Percentiles rank a stretch among this genome's conserved stretches.
Conservation (phyloP, 164 flowering plant species). For the Liriodendron chinense region DNA sequence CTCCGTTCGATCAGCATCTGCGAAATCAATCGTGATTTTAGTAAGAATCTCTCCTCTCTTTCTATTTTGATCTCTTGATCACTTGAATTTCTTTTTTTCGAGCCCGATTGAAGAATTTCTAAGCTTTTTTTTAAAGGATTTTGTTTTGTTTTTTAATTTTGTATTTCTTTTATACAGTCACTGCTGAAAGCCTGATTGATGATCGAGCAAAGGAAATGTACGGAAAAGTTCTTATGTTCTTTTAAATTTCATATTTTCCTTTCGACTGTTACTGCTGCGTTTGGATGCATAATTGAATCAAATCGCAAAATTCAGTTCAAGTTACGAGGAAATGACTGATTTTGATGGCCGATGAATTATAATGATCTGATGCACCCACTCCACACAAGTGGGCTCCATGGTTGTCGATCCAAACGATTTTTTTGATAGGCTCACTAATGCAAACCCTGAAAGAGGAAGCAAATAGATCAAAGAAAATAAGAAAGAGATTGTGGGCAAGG, state of each 20-base stretch:
- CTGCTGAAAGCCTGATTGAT: constrained; percentile 54
- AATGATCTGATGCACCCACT: neutral
- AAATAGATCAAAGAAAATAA: no score
- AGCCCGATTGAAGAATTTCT: neutral
- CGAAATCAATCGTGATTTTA: constrained; percentile 82
- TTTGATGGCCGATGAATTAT: neutral
- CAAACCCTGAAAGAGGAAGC: no score
- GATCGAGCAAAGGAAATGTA: constrained; percentile 68
- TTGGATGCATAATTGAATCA: neutral
- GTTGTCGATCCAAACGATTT: neutral
- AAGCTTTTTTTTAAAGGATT: no score
- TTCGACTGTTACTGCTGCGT: neutral
- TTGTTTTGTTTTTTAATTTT: no score
- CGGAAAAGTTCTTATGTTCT: constrained; percentile 65
- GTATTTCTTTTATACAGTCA: constrained; percentile 40
- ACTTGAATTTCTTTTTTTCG: neutral
- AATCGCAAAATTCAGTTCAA: no score
- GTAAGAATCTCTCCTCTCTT: constrained; percentile 32
- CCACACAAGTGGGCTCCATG: neutral
- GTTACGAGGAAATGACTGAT: no score
- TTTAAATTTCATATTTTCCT: no score
- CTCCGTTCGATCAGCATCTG: constrained; percentile 78
- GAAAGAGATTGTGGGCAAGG: no score
- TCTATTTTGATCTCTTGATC: neutral
- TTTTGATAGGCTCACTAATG: neutral